A percentile compares a stretch with the other conserved stretches of the same genome.
Evolutionary conservation across 331 rosid species (phyloP).

Genomic region (Saraca asoca): DNA sequence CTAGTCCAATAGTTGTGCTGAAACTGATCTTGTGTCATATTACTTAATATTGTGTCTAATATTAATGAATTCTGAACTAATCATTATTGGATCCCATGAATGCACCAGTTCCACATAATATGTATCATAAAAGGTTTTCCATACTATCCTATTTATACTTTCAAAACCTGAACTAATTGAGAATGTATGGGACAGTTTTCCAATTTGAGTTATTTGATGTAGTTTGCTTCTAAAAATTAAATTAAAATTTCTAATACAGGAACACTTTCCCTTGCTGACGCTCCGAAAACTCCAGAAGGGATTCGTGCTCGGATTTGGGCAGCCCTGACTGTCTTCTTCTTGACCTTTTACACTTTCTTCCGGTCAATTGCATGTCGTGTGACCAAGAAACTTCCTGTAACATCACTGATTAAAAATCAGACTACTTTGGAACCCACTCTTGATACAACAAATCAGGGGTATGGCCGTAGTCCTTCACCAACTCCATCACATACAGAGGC

Average conservation of each 20-base stretch:
- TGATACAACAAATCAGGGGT: conserved; percentile 46
- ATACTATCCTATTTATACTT: background rate
- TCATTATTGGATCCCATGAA: conserved; percentile 4
- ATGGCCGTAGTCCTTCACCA: conserved; percentile 46
- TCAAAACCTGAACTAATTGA: background rate
- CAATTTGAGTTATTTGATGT: conserved; percentile 26
- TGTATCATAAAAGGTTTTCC: too few relatives aligned
- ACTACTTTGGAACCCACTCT: conserved; percentile 35
- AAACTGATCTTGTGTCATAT: background rate
- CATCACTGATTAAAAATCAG: conserved; percentile 42
- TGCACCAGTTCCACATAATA: too few relatives aligned
- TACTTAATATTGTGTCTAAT: conserved; percentile 2
- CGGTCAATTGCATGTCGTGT: conserved; percentile 48
- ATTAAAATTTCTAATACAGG: conserved; percentile 51
- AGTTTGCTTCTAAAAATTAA: conserved; percentile 10
- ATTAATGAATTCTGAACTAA: conserved; percentile 2
- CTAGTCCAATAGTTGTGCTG: conserved; percentile 7
- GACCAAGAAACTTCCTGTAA: conserved; percentile 50
- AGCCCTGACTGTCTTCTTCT: conserved; percentile 63
- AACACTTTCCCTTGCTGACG: conserved; percentile 43
- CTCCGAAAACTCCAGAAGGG: conserved; percentile 53
- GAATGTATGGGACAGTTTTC: conserved; percentile 20
- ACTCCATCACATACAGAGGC: conserved; percentile 42
- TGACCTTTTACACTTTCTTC: conserved; percentile 55
- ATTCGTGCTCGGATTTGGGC: conserved; percentile 54